Base-by-base conservation (phyloP, 306 rosid genomes). In the Psophocarpus tetragonolobus region DNA sequence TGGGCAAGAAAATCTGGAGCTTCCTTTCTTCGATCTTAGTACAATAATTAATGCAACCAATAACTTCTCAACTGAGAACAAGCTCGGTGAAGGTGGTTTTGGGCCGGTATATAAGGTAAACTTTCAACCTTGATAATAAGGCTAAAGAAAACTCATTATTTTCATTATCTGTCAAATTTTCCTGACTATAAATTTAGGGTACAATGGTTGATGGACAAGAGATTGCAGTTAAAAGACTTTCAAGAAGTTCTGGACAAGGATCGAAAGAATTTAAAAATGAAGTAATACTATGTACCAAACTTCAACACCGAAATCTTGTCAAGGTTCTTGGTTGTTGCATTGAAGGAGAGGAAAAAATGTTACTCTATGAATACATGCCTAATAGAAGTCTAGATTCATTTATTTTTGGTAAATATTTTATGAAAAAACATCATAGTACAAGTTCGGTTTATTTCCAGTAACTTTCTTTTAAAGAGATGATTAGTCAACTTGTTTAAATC, bases 291-390 rank as follows among this genome's bases (percentile, higher is more conserved):
- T 44, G 39, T 44, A 13, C 74, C 8, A 68, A 68, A 27, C 74
- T 68, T 15, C 74, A 68, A 2, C 41, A 44, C 10, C 74, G 74
- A 6, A 68, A 68, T 29, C 74, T 68, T 27, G 41, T 67, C n/a
- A 68, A 68, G 9, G 74, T 68, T 5, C 39, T 68, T 68, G 74
- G 74, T 15, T 68, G 24, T 45, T 44, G 15, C 58, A 8, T 45
- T 45, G 7, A 68, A 24, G 58, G 9, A 27, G n/a, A 45, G 1
- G 58, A 44, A 2, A 47, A 68, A 27, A 7, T 68, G 26, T 8
- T 68, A 18, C 8, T 68, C 6, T 68, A 68, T 27, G 73, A 68
- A 68, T 68, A 12, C 23, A 68, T 68, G 73, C 15, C 73, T 1
- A 68, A 68, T 41, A 68, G 8, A 17, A 47, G 75, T 20, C 11